Conservation (phyloP, 106 monocot genomes). For the Agapanthus africanus region DNA sequence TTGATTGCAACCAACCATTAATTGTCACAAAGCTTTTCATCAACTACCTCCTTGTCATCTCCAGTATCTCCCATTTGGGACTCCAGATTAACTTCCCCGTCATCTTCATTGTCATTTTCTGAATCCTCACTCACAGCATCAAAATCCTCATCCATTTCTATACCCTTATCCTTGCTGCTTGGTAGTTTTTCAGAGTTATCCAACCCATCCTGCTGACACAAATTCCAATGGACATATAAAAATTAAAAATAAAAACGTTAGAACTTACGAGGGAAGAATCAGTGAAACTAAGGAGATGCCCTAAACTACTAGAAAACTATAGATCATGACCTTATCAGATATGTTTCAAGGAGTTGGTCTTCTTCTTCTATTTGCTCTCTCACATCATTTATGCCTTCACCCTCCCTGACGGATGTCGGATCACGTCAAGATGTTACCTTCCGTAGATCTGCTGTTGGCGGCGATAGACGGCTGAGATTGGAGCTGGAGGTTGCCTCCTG, state of each 20-base stretch:
- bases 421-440: too few relatives aligned
- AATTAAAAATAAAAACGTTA: neutral
- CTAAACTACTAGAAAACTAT: too few relatives aligned
- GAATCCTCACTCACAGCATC: slow-evolving; percentile 75
- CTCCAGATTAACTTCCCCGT: slow-evolving; percentile 62
- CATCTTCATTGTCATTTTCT: slow-evolving; percentile 25
- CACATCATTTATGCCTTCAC: slow-evolving; percentile 76
- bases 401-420: too few relatives aligned
- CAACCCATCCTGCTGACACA: slow-evolving; percentile 31
- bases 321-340: slow-evolving; percentile 42
- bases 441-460: too few relatives aligned
- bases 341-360: slow-evolving; percentile 56
- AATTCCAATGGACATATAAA: too few relatives aligned
- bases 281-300: too few relatives aligned
- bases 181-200: slow-evolving; percentile 42
- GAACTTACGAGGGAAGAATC: too few relatives aligned
- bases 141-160: slow-evolving; percentile 97
- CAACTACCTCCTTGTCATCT: slow-evolving; percentile 40
- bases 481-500: too few relatives aligned
- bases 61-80: slow-evolving; percentile 68
- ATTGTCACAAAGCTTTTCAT: slow-evolving; percentile 76
- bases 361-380: slow-evolving; percentile 86
- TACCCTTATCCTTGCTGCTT: slow-evolving; percentile 51
- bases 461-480: too few relatives aligned
- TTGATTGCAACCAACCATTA: slow-evolving; percentile 86